Base-by-base conservation (phyloP, 352 stramenopile species). In the Globisporangium barbulae region DNA sequence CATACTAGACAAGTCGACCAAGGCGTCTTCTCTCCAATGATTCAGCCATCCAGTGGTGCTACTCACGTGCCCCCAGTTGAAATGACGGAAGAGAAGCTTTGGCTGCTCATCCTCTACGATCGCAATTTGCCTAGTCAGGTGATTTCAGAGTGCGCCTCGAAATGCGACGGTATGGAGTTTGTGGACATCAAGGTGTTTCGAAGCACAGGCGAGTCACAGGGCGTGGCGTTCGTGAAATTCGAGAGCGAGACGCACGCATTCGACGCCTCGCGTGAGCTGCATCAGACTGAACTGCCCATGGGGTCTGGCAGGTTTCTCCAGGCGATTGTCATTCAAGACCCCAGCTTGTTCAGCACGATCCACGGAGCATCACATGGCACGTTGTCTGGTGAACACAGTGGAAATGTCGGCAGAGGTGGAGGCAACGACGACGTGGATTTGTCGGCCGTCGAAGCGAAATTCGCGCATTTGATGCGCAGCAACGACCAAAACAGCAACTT, bases 171-270 rank as follows among this genome's bases (percentile, higher is more conserved):
- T 0, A 92, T 95, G 83, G 75, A 93, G 58, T 91, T 90, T 49
- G 74, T 95, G 58, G 84, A 95, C 54, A 91, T 95, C 57, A 90
- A 92, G 48, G 69, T 92, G 17, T 74, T 79, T 21, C 82, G 76
- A 53, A 89, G 74, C 52, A 88, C 77, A 0, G 77, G 79, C 0
- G 76, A 88, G 50, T 71, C 81, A 0, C 84, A 93, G 64, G 82
- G 83, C 25, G 75, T 93, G 12, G 83, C 82, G 2, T 93, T 91
- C 57, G 81, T 85, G 19, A 91, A 89, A 58, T 95, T 95, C 56
- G 68, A 83, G 15, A 81, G 63, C 15, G 81, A 91, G 17, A 22
- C 53, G 28, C 67, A 75, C 15, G 78, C 86, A 5, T 58, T 65
- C 0, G 71, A 81, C 13, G 86, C 84, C 7, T 73, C 82, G 2